Evolutionary conservation across 176 grass and related monocot species (phyloP).

Genomic region (Elaeis guineensis): DNA sequence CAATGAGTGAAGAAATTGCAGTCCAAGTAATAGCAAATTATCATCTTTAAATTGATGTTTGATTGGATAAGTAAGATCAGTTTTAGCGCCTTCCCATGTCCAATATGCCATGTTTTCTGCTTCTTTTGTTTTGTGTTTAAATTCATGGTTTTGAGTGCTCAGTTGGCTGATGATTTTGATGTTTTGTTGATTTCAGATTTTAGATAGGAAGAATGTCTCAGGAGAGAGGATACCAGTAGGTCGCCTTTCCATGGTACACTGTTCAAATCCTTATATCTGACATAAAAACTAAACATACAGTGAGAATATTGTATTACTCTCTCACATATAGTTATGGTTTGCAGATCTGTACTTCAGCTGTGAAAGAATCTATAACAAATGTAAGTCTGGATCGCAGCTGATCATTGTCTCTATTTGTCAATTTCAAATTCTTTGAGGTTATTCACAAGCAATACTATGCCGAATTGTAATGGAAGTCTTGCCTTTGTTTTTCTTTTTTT

Average conservation of each 20-base stretch:
- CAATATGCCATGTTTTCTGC: no score
- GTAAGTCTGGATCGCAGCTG: slow-evolving; percentile 34
- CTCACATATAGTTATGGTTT: slow-evolving; percentile 7
- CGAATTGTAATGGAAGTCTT: no score
- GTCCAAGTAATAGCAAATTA: no score
- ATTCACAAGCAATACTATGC: no score
- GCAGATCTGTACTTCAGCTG: slow-evolving; percentile 84
- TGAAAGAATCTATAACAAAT: slow-evolving; percentile 84
- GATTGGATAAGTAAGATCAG: no score
- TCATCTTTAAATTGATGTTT: no score
- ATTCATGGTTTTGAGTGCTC: not conserved
- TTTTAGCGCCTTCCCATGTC: no score
- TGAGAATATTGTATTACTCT: not conserved
- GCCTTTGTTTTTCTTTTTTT: not conserved
- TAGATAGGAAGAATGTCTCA: slow-evolving; percentile 33
- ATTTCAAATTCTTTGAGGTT: not conserved
- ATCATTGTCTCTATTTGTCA: not conserved
- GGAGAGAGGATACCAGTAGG: slow-evolving; percentile 41
- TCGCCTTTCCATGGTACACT: slow-evolving; percentile 45
- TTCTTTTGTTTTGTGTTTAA: no score
- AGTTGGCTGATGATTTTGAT: not conserved
- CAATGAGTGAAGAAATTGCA: no score
- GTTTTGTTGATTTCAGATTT: slow-evolving; percentile 34
- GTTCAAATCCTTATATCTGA: slow-evolving; percentile 11
- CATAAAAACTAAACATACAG: slow-evolving; percentile 2